Evolutionary conservation across 345 rosid species (phyloP), one percentile per base, ranked within the genome.

Genomic region (Pistacia vera): DNA sequence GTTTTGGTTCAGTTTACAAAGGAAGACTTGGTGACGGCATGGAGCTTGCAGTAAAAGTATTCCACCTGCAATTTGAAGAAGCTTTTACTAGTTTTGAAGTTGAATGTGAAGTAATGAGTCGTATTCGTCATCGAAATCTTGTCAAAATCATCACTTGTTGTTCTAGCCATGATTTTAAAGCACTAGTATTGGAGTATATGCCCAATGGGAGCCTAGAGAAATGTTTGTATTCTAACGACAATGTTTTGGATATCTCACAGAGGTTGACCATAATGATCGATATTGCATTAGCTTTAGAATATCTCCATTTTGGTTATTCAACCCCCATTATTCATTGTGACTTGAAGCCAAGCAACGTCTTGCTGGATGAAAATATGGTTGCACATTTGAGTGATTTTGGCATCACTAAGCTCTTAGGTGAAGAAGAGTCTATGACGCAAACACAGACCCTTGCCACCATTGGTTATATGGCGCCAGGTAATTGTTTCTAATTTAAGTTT

Each of bases 21-120:
- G 81, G 63, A 59, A 72, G 28, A 22, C 68, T 72, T 57, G n/a
- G 28, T 10, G 81, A 66, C 72, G 72, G 68, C 30, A 10, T 13
- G 33, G 35, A 2, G 17, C 61, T 78, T 18, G 73, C 72, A 12
- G 16, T 66, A 65, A 78, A 78, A 20, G 77, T 78, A 4, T 78
- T 78, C 52, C 69, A 58, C 58, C 18, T 46, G 63, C 73, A 72
- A 8, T 13, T 20, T 4, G 48, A 72, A 38, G 46, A 56, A 0
- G 62, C 52, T 35, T 36, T 78, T 7, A 58, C 41, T 14, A 72
- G 72, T 49, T 78, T 72, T 72, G 76, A 78, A 30, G 28, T 44
- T 72, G 76, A 78, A 72, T 63, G 81, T 78, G 77, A 72, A 60
- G 35, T 63, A 14, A 28, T 70, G 35, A 16, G 55, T 12, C 54